phyloP scores from a whole-genome alignment of 169 alveolate genomes.

The Plasmodium vivax region DNA sequence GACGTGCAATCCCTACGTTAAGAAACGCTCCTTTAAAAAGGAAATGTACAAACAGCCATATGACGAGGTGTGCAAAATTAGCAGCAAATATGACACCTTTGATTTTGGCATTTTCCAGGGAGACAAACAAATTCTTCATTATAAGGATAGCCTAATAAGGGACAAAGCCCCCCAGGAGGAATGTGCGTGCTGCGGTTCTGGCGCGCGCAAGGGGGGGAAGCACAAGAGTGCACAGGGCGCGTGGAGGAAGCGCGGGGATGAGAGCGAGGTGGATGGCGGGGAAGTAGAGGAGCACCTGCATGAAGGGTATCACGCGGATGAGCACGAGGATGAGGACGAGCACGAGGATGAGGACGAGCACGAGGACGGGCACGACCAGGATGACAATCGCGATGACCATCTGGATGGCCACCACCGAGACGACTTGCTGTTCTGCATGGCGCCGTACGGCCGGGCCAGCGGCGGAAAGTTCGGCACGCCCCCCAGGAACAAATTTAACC shows the following conservation, averaged over 20 bases:
- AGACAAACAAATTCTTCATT: background rate
- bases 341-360: background rate
- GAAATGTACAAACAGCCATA: background rate
- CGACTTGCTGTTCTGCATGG: background rate
- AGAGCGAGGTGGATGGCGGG: background rate
- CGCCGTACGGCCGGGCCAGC: background rate
- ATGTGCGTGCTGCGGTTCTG: background rate
- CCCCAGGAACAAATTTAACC: background rate
- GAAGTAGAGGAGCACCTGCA: background rate
- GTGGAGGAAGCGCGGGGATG: background rate
- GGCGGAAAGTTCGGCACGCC: background rate
- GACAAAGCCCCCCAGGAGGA: background rate
- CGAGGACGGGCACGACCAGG: background rate
- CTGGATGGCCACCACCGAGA: background rate
- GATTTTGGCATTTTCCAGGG: background rate
- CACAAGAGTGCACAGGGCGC: background rate
- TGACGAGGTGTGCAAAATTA: conserved; percentile 1
- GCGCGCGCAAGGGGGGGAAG: background rate
- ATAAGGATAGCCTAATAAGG: background rate
- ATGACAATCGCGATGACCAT: background rate
- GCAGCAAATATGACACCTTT: background rate
- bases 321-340: background rate
- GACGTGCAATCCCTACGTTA: background rate
- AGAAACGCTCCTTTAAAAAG: background rate
- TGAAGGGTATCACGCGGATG: background rate